Base-by-base conservation (phyloP, 306 rosid genomes). In the Lupinus albus region DNA sequence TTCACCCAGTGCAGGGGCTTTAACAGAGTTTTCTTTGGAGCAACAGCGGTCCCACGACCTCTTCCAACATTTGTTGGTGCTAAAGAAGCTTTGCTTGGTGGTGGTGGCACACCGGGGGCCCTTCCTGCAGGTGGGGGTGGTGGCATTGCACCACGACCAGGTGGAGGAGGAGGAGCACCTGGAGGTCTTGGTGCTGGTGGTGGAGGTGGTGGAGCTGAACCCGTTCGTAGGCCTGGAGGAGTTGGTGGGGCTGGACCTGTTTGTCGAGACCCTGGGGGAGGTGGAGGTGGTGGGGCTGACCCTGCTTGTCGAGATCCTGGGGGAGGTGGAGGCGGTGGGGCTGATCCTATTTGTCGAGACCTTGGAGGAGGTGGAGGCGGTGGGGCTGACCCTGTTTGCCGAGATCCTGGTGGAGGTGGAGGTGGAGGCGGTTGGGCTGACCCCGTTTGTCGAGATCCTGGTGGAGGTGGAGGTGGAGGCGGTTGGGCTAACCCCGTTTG, bases 1-100 rank as follows among this genome's bases (percentile, higher is more conserved):
- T 93, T 93, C 55, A 89, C 96, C 98, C 98, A 93, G 61, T 93
- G 98, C 49, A 93, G 65, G 51, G 96, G 95, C 83, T 88, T 93
- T 58, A 93, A 79, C 5, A 85, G 64, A 82, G 77, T 63, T 79
- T 82, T 93, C 79, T 93, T 89, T 6, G 91, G 95, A 60, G 91
- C 81, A 83, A 5, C 83, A 67, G 61, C 71, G 49, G 64, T 67
- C 45, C 73, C 82, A 70, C 91, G 81, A 54, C 89, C 90, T 82
- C 80, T 83, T 68, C 84, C 98, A 47, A 84, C 75, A 76, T 51
- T 77, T 68, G 86, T 50, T 48, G 89, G 51, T 72, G 81, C 84
- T 64, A 62, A 77, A 78, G 84, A 79, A 55, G 76, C 65, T 25
- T 62, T 80, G 6, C 70, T 51, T 32, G 81, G 84, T 2, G 73